Conservation (phyloP, 352 stramenopile genomes). For the Globisporangium okanoganense region DNA sequence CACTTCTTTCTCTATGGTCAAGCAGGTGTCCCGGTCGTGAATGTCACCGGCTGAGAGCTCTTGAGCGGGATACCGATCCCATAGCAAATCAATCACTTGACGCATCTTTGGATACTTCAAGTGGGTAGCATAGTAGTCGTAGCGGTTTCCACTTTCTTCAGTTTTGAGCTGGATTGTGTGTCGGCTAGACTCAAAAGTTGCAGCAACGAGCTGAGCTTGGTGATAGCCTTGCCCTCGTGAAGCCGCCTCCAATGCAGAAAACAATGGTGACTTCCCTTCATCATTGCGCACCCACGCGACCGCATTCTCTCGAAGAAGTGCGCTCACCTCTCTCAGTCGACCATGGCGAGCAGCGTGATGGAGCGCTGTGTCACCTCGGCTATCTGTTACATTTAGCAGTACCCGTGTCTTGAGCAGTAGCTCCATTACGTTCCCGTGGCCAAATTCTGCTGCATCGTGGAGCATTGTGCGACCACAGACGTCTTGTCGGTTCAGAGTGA, state of each 20-base stretch:
- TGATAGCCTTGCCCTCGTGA: conserved; percentile 15
- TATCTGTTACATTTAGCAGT: conserved; percentile 36
- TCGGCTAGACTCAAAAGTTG: background rate
- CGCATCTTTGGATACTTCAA: conserved; percentile 43
- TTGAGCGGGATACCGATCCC: conserved; percentile 37
- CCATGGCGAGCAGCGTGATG: conserved; percentile 48
- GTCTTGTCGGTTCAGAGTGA: conserved; percentile 49
- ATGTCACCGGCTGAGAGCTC: conserved; percentile 27
- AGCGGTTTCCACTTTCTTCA: conserved; percentile 15
- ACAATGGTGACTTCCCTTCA: conserved; percentile 52
- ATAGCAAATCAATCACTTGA: conserved; percentile 66
- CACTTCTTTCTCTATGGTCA: conserved; percentile 44
- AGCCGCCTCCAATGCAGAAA: conserved; percentile 44
- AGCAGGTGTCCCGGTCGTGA: conserved; percentile 32
- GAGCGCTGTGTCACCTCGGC: conserved; percentile 45
- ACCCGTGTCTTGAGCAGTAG: conserved; percentile 43
- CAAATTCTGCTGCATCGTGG: conserved; percentile 57
- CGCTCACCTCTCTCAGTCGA: conserved; percentile 47
- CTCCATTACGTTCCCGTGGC: conserved; percentile 46
- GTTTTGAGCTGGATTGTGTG: background rate
- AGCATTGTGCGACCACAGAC: conserved; percentile 52
- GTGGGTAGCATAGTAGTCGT: conserved; percentile 35
- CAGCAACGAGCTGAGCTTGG: conserved; percentile 10
- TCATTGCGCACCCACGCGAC: conserved; percentile 35
- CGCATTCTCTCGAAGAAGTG: conserved; percentile 41